Base-by-base conservation (phyloP, 305 asterid genomes). In the Fraxinus sp. region DNA sequence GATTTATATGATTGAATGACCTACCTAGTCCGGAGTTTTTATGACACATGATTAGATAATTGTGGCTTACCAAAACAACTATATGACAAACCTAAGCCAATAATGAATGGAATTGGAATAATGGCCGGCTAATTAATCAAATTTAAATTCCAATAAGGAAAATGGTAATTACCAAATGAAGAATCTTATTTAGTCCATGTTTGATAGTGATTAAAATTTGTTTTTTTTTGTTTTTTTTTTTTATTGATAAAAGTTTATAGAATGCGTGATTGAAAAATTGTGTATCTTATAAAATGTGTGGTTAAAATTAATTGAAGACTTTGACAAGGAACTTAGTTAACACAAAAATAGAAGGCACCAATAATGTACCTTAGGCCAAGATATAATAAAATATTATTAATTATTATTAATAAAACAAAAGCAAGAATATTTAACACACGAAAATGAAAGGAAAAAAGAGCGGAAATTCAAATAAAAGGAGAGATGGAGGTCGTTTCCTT, bases 401-500 rank as follows among this genome's bases (percentile, higher is more conserved):
- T 32, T 32, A 32, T 32, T 32, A 18, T 81, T 82, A 73, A 84
- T 35, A 36, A 36, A 41, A 80, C 41, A 82, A 77, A 84, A 83
- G 82, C 87, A 41, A 49, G 83, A 87, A 80, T 82, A 41, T 26
- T 59, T 37, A 87, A 72, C 83, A 70, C 79, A 74, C 80, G 86
- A 85, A 82, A 87, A 80, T n/a, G 85, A 83, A 84, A 84, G 83
- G 71, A 75, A 77, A 66, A 81, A 98, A 7, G 16, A 52, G 52
- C 86, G 84, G 80, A 86, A 83, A 84, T 20, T 46, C 37, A 79
- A 33, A 0, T 16, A 10, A 88, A 91, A 90, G 87, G 93, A 91
- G 88, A 88, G 95, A 87, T 86, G 93, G 88, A 91, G 94, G 95
- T 87, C 92, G 88, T 92, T 95, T 91, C 93, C 98, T 95, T 92